phyloP scores from a whole-genome alignment of 2,329 filamentous ascomycete genomes.

The Hymenoscyphus scutula region DNA sequence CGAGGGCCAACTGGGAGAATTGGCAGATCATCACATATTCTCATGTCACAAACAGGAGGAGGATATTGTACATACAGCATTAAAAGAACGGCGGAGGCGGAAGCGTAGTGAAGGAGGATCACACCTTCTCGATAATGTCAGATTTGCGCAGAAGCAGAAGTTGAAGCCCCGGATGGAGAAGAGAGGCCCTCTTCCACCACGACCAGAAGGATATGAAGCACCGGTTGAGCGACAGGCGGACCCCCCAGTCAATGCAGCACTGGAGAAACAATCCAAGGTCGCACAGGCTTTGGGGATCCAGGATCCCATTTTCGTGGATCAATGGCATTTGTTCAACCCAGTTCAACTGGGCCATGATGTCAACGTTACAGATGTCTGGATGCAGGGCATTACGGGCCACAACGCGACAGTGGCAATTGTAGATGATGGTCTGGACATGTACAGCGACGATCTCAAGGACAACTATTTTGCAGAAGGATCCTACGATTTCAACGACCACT shows the following conservation, averaged over 20 bases:
- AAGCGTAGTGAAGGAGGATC: conserved; percentile 54
- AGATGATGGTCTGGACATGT: conserved; percentile 94
- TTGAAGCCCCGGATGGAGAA: conserved; percentile 61
- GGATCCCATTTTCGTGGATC: conserved; percentile 88
- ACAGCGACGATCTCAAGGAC: conserved; percentile 84
- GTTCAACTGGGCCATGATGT: conserved; percentile 82
- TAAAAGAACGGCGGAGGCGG: conserved; percentile 53
- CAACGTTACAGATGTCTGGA: conserved; percentile 93
- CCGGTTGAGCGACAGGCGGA: conserved; percentile 23
- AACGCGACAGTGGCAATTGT: conserved; percentile 91
- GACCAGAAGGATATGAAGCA: conserved; percentile 23
- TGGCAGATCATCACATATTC: conserved; percentile 83
- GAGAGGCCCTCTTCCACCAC: conserved; percentile 33
- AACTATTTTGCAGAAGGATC: conserved; percentile 95
- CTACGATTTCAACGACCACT: conserved; percentile 92
- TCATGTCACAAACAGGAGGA: conserved; percentile 61
- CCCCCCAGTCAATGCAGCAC: conserved; percentile 39
- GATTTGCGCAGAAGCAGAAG: conserved; percentile 76
- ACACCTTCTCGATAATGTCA: conserved; percentile 69
- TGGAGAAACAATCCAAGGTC: conserved; percentile 58
- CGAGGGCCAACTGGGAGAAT: conserved; percentile 75
- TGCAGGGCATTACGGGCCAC: conserved; percentile 84
- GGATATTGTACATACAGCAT: conserved; percentile 55
- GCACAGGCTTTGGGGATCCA: conserved; percentile 68
- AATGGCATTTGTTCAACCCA: conserved; percentile 94